Evolutionary conservation across 371 early-diverging fungal genomes (phyloP).

Genomic region (Chytridium lagenaria): DNA sequence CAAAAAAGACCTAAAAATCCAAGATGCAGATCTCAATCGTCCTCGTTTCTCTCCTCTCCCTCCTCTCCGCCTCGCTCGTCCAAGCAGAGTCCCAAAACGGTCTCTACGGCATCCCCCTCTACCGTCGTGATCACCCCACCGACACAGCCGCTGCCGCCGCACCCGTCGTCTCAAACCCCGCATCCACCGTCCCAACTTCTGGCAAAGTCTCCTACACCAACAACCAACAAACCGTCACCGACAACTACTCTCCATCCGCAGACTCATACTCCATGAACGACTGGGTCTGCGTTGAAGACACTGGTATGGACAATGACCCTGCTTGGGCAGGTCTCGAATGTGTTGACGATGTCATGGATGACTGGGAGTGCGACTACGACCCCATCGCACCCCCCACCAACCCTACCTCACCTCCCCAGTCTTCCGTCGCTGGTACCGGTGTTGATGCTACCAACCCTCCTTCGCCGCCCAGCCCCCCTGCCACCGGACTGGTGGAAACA

Average conservation of each 20-base stretch:
- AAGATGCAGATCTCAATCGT: not conserved
- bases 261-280: not conserved
- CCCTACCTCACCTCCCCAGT: not conserved
- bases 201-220: not conserved
- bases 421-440: not conserved
- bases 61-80: not conserved
- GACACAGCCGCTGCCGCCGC: not conserved
- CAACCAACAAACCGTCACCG: not conserved
- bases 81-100: not conserved
- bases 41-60: not conserved
- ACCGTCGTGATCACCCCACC: conserved; percentile 6
- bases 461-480: not conserved
- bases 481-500: not conserved
- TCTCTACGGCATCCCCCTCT: conserved; percentile 6
- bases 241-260: not conserved
- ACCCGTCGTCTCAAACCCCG: not conserved
- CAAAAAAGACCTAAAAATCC: too few relatives aligned
- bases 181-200: not conserved
- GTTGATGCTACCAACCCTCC: not conserved
- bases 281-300: conserved; percentile 13
- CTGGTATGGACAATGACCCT: conserved; percentile 10
- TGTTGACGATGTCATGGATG: not conserved
- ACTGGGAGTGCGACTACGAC: conserved; percentile 15
- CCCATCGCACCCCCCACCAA: not conserved
- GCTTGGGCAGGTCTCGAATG: conserved; percentile 1